Conservation (phyloP, 1,139 yeast species). For the Candida sp. region DNA sequence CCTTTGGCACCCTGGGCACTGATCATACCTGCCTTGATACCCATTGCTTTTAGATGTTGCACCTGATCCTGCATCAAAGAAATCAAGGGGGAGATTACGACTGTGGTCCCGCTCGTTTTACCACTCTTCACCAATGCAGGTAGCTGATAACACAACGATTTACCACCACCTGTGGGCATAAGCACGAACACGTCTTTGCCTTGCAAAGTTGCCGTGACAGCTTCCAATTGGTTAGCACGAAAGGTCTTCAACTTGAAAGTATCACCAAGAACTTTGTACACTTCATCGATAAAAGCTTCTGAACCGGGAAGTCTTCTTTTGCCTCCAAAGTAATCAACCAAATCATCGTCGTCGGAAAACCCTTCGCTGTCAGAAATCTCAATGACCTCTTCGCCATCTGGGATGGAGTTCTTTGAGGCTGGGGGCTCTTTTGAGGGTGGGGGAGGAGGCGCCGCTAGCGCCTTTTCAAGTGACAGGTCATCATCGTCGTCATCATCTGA, state of each 20-base stretch:
- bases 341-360: slow-evolving; percentile 41
- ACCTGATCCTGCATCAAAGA: slow-evolving; percentile 99
- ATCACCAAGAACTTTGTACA: slow-evolving; percentile 55
- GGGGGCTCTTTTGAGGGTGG: not conserved
- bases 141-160: slow-evolving; percentile 92
- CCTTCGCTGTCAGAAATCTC: slow-evolving; percentile 28
- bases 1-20: slow-evolving; percentile 74
- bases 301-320: slow-evolving; percentile 32
- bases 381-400: not conserved
- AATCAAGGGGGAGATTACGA: slow-evolving; percentile 93
- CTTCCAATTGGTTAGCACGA: slow-evolving; percentile 86
- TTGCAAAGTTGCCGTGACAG: slow-evolving; percentile 77
- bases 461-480: not conserved
- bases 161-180: slow-evolving; percentile 99
- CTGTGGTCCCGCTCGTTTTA: slow-evolving; percentile 78
- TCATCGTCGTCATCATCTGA: slow-evolving; percentile 34
- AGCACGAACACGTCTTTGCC: slow-evolving; percentile 93
- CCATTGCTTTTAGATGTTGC: slow-evolving; percentile 67
- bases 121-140: slow-evolving; percentile 89
- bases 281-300: slow-evolving; percentile 54
- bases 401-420: not conserved
- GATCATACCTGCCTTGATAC: slow-evolving; percentile 87
- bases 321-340: slow-evolving; percentile 25
- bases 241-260: slow-evolving; percentile 71
- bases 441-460: slow-evolving; percentile 2